Evolutionary conservation across 2,329 filamentous ascomycete species (phyloP), one percentile per base, ranked within the genome.

Genomic region (Penicillium crustosum): DNA sequence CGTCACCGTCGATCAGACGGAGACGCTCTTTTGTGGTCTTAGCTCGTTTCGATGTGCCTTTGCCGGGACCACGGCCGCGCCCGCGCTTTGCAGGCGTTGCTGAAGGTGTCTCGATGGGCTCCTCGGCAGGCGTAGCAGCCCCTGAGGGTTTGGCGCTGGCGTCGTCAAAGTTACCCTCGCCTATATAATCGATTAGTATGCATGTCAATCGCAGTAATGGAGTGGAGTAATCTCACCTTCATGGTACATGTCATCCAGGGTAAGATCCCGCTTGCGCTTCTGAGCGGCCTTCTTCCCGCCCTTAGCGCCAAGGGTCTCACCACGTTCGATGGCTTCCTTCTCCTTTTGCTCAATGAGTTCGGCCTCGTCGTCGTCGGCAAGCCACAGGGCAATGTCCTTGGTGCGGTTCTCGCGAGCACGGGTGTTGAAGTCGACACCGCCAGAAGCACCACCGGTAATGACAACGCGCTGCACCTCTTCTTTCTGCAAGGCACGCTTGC

Each of bases 381-480:
- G 87, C 94, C 94, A 97, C 89, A 97, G 89, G 45, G 94, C 94
- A 76, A 97, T 97, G 71, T 99, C 94, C 77, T 96, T 95, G 73
- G 95, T 97, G 62, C 93, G 87, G 77, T 95, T 97, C 79, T 97
- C 93, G 60, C 88, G 88, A 63, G 88, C 86, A 53, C 94, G 88
- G 51, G 93, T 94, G 74, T 96, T 97, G 82, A 99, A 97, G 80
- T 97, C 94, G 61, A 97, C 93, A 61, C 90, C 90, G 55, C 89
- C 89, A 63, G 85, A 84, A 41, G 86, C 84, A 57, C 93, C 92
- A 66, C 93, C 94, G 49, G 90, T 90, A 70, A 97, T 97, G 73
- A 97, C 93, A 27, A 97, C 93, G 54, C 94, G 91, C 76, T 97
- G 93, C 64, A 99, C 94, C 75, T 99, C 94, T 79, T 99, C 94